Conservation (phyloP, 768 basidiomycete genomes). For the Terana coerulea region DNA sequence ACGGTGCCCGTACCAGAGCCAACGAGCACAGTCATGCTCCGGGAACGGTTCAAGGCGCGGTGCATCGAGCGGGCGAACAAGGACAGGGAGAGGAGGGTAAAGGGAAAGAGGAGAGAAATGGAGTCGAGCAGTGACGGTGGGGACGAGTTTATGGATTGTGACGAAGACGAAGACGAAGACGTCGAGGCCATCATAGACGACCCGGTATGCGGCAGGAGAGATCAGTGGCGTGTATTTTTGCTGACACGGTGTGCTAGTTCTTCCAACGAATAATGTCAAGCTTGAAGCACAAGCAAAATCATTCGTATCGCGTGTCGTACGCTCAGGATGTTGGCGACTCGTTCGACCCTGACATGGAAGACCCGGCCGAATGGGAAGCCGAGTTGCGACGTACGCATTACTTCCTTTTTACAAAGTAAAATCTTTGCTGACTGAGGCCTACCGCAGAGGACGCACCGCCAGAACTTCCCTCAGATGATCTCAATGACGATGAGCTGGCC, state of each 20-base stretch:
- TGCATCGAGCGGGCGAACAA: constrained; percentile 60
- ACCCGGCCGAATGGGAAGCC: constrained; percentile 55
- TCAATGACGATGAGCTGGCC: constrained; percentile 53
- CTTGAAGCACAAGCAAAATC: constrained; percentile 42
- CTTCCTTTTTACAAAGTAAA: background rate
- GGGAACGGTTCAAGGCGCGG: constrained; percentile 56
- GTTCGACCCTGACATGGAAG: constrained; percentile 71
- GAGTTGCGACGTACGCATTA: constrained; percentile 40
- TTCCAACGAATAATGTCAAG: constrained; percentile 63
- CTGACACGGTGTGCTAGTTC: constrained; percentile 37
- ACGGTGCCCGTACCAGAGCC: constrained; percentile 30
- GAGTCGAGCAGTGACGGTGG: constrained; percentile 48
- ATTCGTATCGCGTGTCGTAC: constrained; percentile 62
- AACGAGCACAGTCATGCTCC: constrained; percentile 50
- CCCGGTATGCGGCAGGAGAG: constrained; percentile 50
- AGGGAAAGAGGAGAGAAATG: constrained; percentile 27
- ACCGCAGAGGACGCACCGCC: constrained; percentile 16
- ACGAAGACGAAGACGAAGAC: constrained; percentile 56
- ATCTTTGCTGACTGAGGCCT: background rate
- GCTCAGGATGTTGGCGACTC: constrained; percentile 70
- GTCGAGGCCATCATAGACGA: constrained; percentile 47
- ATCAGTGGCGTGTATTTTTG: background rate
- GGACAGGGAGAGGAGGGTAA: constrained; percentile 47
- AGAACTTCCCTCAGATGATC: constrained; percentile 34
- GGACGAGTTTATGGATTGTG: constrained; percentile 51